Evolutionary conservation across 192 early-diverging fungal genomes (phyloP), one percentile per base, ranked within the genome.

Genomic region (Jimgerdemannia lactiflua): DNA sequence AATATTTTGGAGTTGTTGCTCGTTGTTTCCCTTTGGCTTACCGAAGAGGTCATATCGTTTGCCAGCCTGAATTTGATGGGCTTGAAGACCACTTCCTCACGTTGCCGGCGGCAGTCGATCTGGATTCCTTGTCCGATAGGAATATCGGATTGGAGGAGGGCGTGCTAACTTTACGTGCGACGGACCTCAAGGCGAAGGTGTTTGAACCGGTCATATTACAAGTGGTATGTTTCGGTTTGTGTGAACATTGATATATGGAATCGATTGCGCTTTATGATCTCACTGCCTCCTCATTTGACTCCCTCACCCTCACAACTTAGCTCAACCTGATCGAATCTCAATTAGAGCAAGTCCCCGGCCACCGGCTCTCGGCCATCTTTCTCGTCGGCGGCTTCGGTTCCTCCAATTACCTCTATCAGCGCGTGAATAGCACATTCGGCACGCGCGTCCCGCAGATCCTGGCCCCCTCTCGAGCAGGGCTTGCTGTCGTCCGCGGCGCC

Each of bases 331-430:
- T 88, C 49, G 74, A 83, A 67, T 42, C 75, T 18, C 87, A 88
- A 74, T 77, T 85, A 64, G 67, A 71, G 39, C 74, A 82, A 49
- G 42, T 78, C 14, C 17, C 71, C 66, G 70, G 79, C 73, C 66
- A 80, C 71, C 70, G 70, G 65, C 44, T 89, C 70, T 40, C 74
- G 6, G 78, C 81, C 39, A 84, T 89, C n/a, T 89, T 89, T 63
- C 72, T 89, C 44, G 87, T 86, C 39, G 87, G 87, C 44, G 87
- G 87, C 42, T 86, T 86, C 71, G 86, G 87, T 17, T 84, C 84
- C 70, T 86, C 85, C 7, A 71, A 77, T 42, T 86, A 86, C 42
- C 74, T 89, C 42, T 83, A 79, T 59, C 71, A 78, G 42, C 73
- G 76, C 29, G 75, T 89, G 14, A 80, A 81, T 64, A 68, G 75